Conservation (phyloP, 257 asterid genomes). For the Solanum piurae region DNA sequence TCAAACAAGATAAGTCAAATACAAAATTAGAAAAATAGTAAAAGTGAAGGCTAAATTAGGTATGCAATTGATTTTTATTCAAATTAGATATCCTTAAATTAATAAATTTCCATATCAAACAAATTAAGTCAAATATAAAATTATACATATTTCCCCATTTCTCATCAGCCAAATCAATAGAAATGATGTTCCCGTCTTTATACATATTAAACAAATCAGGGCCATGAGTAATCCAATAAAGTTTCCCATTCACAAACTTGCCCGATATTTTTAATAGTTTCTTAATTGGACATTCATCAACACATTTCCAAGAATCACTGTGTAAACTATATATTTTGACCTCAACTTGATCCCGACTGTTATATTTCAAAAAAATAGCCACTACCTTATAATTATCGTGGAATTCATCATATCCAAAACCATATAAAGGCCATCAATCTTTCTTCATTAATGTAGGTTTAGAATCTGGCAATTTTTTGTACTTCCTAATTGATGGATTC, state of each 20-base stretch:
- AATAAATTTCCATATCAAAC: too few species aligned
- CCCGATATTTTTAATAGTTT: background rate
- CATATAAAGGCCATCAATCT: background rate
- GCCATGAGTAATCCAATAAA: background rate
- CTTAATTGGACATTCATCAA: background rate
- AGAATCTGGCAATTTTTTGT: background rate
- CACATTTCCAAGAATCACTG: background rate
- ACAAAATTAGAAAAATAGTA: background rate
- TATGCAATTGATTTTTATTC: too few species aligned
- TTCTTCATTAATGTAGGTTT: background rate
- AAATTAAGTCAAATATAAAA: too few species aligned
- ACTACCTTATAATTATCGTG: background rate
- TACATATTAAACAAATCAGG: background rate
- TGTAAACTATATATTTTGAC: background rate
- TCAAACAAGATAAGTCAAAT: background rate
- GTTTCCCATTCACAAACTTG: background rate
- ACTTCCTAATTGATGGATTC: background rate
- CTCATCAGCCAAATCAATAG: slow-evolving; percentile 2
- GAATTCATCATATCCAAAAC: background rate
- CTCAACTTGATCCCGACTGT: background rate
- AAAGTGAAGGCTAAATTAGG: too few species aligned
- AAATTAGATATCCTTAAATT: too few species aligned
- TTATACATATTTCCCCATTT: background rate
- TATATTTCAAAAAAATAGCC: too few species aligned
- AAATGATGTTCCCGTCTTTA: slow-evolving; percentile 3